phyloP scores from a whole-genome alignment of 768 basidiomycete genomes.

The Lactarius psammicola region DNA sequence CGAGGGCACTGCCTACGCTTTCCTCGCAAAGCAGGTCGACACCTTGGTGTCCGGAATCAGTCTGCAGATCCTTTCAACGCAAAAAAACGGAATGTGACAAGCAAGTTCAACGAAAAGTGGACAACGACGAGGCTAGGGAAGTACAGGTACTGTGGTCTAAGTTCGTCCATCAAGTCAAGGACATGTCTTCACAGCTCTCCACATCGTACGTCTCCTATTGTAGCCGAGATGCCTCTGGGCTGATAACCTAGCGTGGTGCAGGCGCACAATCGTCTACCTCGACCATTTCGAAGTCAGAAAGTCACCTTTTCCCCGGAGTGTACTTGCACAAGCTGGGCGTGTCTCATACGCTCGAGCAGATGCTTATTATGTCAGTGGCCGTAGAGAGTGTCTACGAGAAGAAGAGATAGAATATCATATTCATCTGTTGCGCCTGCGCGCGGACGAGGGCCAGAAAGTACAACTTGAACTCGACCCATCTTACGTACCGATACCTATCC shows the following conservation, averaged over 20 bases:
- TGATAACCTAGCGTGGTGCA: neutral
- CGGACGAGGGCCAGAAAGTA: constrained; percentile 1
- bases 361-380: constrained; percentile 6
- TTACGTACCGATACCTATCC: constrained; percentile 1
- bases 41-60: neutral
- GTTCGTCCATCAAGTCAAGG: neutral
- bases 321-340: neutral
- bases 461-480: constrained; percentile 12
- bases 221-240: too few relatives aligned
- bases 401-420: neutral
- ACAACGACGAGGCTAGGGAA: neutral
- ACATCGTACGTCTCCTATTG: neutral
- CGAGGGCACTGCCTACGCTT: neutral
- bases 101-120: constrained; percentile 4
- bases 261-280: neutral
- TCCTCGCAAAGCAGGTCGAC: neutral
- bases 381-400: neutral
- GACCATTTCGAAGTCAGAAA: neutral
- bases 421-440: neutral
- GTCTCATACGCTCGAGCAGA: neutral
- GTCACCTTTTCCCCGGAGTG: neutral
- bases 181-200: neutral
- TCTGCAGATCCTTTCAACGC: neutral
- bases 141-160: neutral
- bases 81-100: constrained; percentile 3